Evolutionary conservation across 2,329 filamentous ascomycete genomes (phyloP).

Genomic region (Coleophoma crateriformis): DNA sequence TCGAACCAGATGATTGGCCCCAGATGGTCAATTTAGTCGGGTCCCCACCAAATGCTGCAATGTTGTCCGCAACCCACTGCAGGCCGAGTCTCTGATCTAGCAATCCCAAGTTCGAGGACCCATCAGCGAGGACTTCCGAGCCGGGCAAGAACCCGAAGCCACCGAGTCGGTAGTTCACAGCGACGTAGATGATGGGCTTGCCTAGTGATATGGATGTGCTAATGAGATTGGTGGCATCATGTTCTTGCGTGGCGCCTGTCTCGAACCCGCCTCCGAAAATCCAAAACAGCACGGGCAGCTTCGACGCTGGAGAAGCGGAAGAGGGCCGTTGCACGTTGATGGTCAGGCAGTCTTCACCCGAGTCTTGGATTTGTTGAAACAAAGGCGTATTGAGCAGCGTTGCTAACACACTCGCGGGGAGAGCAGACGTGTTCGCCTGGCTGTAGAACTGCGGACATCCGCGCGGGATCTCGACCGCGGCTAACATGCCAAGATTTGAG

Average conservation of each 20-base stretch:
- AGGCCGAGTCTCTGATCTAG: conserved; percentile 68
- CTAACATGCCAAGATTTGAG: conserved; percentile 50
- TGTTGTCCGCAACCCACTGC: conserved; percentile 74
- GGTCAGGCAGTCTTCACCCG: conserved; percentile 60
- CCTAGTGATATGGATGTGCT: neutral
- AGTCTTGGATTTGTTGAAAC: conserved; percentile 46
- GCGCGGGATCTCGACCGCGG: conserved; percentile 50
- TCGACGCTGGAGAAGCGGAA: conserved; percentile 47
- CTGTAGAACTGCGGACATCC: conserved; percentile 71
- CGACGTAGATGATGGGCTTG: neutral
- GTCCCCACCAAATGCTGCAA: conserved; percentile 72
- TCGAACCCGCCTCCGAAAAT: conserved; percentile 65
- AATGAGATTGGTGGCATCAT: conserved; percentile 16
- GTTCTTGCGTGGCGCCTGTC: conserved; percentile 43
- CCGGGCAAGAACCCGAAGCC: conserved; percentile 72
- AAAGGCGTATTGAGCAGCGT: conserved; percentile 47
- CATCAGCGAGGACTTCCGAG: conserved; percentile 60
- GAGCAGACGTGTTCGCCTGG: conserved; percentile 36
- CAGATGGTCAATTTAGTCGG: conserved; percentile 72
- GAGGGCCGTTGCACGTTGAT: conserved; percentile 54
- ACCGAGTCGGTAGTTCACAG: conserved; percentile 54
- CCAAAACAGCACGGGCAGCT: conserved; percentile 65
- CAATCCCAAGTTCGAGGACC: conserved; percentile 64
- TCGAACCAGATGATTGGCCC: conserved; percentile 64
- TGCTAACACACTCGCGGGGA: conserved; percentile 37